phyloP scores from a whole-genome alignment of 208 protist genomes.

The Acanthamoeba royreba region DNA sequence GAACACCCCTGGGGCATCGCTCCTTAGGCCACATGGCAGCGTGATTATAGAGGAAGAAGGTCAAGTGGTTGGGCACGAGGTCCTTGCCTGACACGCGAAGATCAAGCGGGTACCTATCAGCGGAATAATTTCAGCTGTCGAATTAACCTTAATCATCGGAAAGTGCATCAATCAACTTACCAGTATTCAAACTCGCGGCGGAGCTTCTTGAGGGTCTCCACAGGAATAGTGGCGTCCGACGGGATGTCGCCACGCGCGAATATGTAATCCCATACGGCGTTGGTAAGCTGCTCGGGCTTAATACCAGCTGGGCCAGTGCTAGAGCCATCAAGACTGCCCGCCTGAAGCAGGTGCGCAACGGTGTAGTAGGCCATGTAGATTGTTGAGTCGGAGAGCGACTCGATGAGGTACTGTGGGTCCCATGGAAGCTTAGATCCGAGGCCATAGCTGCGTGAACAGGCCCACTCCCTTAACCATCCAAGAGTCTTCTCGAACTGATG shows the following conservation, averaged over 20 bases:
- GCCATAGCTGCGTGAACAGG: constrained; percentile 98
- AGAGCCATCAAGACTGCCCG: constrained; percentile 67
- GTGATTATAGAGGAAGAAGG: constrained; percentile 99
- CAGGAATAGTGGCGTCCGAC: constrained; percentile 69
- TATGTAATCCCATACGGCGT: constrained; percentile 93
- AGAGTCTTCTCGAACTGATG: constrained; percentile 92
- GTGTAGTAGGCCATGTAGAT: constrained; percentile 99
- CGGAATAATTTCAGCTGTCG: neutral
- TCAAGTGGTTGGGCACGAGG: constrained; percentile 99
- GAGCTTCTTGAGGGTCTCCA: constrained; percentile 81
- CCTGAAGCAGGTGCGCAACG: constrained; percentile 96
- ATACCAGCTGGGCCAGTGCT: constrained; percentile 85
- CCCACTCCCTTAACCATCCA: constrained; percentile 98
- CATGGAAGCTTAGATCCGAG: constrained; percentile 98
- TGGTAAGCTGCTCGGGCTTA: constrained; percentile 90
- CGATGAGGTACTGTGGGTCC: constrained; percentile 95
- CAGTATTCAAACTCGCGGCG: constrained; percentile 97
- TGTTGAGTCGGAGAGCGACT: constrained; percentile 99
- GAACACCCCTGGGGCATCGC: constrained; percentile 91
- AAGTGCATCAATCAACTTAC: constrained; percentile 36
- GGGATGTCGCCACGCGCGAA: constrained; percentile 84
- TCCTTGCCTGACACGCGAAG: constrained; percentile 99
- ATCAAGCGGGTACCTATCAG: constrained; percentile 96
- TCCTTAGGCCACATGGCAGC: constrained; percentile 93
- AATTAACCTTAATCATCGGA: neutral